These are phyloP conservation scores for Nannochloropsis gaditana DNA, from an alignment of 108 stramenopile species.

Conservation along the genomic window DNA sequence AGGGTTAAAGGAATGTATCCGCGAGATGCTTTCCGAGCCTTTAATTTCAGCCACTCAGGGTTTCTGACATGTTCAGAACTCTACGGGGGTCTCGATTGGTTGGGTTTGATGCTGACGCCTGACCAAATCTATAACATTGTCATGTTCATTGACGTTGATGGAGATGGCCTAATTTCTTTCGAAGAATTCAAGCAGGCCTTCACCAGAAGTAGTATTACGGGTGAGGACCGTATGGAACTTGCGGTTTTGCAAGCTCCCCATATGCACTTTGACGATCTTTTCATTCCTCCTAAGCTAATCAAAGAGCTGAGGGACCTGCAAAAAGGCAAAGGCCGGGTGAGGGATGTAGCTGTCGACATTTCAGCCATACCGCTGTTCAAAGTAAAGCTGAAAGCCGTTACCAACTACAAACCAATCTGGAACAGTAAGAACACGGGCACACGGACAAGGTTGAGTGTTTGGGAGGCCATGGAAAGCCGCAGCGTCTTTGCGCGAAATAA, in stretches of 20 bases:
- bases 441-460: slow-evolving; percentile 41
- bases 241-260: slow-evolving; percentile 42
- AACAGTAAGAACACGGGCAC: neutral
- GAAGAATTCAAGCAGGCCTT: slow-evolving; percentile 93
- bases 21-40: slow-evolving; percentile 85
- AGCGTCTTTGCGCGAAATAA: slow-evolving; percentile 57
- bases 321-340: slow-evolving; percentile 24
- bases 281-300: slow-evolving; percentile 61
- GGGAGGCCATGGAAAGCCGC: slow-evolving; percentile 18
- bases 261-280: slow-evolving; percentile 36
- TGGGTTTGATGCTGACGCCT: slow-evolving; percentile 55
- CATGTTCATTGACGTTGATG: slow-evolving; percentile 82
- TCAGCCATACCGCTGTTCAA: slow-evolving; percentile 6
- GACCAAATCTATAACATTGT: slow-evolving; percentile 73
- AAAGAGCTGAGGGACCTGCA: slow-evolving; percentile 64
- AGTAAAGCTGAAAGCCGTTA: neutral
- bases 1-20: slow-evolving; percentile 83
- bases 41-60: slow-evolving; percentile 86
- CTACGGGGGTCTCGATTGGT: slow-evolving; percentile 87
- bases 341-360: slow-evolving; percentile 15
- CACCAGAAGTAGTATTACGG: slow-evolving; percentile 29
- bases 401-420: neutral
- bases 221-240: slow-evolving; percentile 19
- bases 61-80: slow-evolving; percentile 85
- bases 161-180: slow-evolving; percentile 82